Conservation (phyloP, 495 filamentous ascomycete genomes). For the Penicillium bovifimosum region DNA sequence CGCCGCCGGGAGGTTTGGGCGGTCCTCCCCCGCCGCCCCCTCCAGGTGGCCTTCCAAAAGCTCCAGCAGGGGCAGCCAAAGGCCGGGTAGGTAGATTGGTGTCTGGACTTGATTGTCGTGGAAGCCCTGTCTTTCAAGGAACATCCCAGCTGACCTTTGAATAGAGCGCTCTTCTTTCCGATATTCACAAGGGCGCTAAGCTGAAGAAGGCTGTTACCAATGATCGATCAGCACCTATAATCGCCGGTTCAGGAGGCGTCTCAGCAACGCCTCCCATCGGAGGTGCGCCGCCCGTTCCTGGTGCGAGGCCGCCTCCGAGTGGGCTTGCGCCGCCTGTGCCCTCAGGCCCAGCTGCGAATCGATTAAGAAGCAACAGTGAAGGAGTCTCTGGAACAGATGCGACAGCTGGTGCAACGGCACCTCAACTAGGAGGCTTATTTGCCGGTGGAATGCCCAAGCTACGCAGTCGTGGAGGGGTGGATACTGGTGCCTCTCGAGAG, state of each 20-base stretch:
- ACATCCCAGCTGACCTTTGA: conserved; percentile 24
- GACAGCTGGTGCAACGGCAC: conserved; percentile 44
- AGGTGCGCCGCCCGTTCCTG: conserved; percentile 79
- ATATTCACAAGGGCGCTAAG: conserved; percentile 75
- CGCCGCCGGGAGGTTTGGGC: conserved; percentile 56
- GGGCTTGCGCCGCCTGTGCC: conserved; percentile 76
- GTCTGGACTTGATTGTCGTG: background rate
- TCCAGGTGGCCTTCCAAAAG: conserved; percentile 43
- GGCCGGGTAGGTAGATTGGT: conserved; percentile 47
- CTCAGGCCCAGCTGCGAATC: conserved; percentile 44
- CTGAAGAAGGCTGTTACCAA: conserved; percentile 91
- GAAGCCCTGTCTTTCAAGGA: background rate
- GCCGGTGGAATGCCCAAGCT: conserved; percentile 94
- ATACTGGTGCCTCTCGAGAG: conserved; percentile 77
- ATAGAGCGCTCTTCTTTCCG: conserved; percentile 81
- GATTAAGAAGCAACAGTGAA: conserved; percentile 81
- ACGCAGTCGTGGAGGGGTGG: conserved; percentile 79
- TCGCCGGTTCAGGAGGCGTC: conserved; percentile 52
- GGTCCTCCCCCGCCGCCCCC: conserved; percentile 67
- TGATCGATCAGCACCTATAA: conserved; percentile 80
- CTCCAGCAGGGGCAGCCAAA: conserved; percentile 42
- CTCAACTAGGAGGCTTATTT: conserved; percentile 84
- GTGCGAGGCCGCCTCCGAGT: conserved; percentile 53
- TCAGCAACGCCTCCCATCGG: conserved; percentile 54
- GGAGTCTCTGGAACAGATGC: conserved; percentile 42